Base-by-base conservation (phyloP, 1,139 yeast genomes). In the Debaryomyces fabryi region DNA sequence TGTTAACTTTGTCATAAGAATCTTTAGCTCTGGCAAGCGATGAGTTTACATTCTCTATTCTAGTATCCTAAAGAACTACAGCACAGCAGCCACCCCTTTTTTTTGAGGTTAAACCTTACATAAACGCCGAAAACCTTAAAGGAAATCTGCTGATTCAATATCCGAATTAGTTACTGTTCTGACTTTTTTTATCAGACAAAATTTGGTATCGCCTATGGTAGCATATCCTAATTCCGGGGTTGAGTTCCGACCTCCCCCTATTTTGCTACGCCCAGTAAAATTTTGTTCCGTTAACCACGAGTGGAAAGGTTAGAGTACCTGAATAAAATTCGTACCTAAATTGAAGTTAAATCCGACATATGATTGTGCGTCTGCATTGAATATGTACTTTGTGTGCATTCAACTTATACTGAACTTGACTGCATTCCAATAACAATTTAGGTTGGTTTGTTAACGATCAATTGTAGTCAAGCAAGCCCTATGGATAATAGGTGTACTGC, bases 301-400 rank as follows among this genome's bases (percentile, higher is more conserved):
- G 37, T 24, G 36, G 37, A 10, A 33, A 34, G 38, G 23, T 20
- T 35, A 35, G 38, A 20, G 38, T 35, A 20, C 38, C 38, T 20
- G 38, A 35, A 35, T 20, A 35, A 20, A 32, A 16, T 32, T 27
- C 27, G 27, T 9, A 24, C 27, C 27, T 7, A 24, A 24, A 4
- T 30, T 13, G 20, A 32, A n/a, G 35, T 15, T 32, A 30, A 13
- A 30, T n/a, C 33, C 33, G 24, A 7, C 8, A 21, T 27, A 5
- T 3, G 12, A 32, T 16, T 32, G 2, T 15, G 35, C 21, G 2
- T 18, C 21, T 13, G 18, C 20, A 34, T 34, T 34, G 5, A 34
- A n/a, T 16, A 20, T 18, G 20, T n/a, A 27, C 2, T 10, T 12
- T 27, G 12, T 12, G 30, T 12, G n/a, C 13, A 27, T 27, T 27